A percentile compares a stretch with the other conserved stretches of the same genome.
Conservation (phyloP, 2,329 filamentous ascomycete genomes). For the Annulohypoxylon truncatum region DNA sequence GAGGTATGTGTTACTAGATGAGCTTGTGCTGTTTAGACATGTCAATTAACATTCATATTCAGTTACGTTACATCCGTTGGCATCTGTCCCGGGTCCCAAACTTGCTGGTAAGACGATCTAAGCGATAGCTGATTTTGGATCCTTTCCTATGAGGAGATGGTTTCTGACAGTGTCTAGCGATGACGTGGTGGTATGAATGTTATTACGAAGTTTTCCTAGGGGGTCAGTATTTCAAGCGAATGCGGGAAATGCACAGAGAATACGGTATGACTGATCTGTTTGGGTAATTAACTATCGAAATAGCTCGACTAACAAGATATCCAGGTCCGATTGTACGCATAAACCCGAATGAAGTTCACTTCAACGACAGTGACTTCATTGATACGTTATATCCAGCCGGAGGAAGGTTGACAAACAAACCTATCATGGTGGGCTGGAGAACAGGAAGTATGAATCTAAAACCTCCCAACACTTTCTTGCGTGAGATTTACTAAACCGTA, state of each 20-base stretch:
- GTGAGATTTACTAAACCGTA: neutral
- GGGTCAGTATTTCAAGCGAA: slow-evolving; percentile 49
- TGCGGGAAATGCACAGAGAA: slow-evolving; percentile 50
- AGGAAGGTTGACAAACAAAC: slow-evolving; percentile 35
- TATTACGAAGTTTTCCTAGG: slow-evolving; percentile 51
- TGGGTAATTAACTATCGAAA: too few relatives aligned
- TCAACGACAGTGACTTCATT: slow-evolving; percentile 48
- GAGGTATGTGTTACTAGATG: neutral
- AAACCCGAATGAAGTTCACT: slow-evolving; percentile 49
- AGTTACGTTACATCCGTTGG: slow-evolving; percentile 6
- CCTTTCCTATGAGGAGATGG: too few relatives aligned
- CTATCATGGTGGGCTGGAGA: neutral
- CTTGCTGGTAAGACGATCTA: neutral
- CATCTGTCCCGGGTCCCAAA: slow-evolving; percentile 1
- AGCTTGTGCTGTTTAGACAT: neutral
- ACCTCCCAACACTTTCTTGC: neutral
- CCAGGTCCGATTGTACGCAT: slow-evolving; percentile 51
- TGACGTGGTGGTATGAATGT: slow-evolving; percentile 49
- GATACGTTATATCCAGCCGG: slow-evolving; percentile 43
- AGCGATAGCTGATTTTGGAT: neutral
- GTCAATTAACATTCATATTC: neutral
- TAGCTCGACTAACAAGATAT: neutral
- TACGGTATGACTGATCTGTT: slow-evolving; percentile 46
- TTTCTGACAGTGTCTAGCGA: slow-evolving; percentile 36
- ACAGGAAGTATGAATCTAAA: neutral